Conservation (phyloP, 805 yeast genomes). For the Deakozyma indianensis region DNA sequence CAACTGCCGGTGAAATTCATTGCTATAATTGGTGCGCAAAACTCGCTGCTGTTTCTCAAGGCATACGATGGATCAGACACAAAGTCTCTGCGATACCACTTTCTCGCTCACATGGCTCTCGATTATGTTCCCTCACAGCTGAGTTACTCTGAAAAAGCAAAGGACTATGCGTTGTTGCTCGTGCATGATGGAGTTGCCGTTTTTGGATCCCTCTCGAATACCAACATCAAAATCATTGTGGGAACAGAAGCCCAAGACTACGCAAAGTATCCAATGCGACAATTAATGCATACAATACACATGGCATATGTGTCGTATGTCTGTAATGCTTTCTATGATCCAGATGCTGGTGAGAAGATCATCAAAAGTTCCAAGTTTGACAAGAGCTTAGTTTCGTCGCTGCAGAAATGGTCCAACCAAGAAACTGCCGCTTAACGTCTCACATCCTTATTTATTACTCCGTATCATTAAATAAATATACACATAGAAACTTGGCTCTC, state of each 20-base stretch:
- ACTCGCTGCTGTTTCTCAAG: background rate
- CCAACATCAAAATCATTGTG: conserved; percentile 18
- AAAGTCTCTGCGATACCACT: conserved; percentile 16
- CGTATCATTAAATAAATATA: no score
- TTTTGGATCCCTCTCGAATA: conserved; percentile 21
- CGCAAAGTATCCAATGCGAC: conserved; percentile 4
- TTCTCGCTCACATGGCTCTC: conserved; percentile 23
- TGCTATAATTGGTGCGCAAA: background rate
- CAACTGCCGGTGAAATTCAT: background rate
- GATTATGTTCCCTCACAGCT: conserved; percentile 18
- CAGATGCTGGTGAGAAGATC: conserved; percentile 5
- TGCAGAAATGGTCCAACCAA: conserved; percentile 8
- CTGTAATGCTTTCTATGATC: conserved; percentile 20
- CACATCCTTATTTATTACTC: background rate
- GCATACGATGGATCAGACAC: background rate
- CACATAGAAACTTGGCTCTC: no score
- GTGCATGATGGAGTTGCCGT: conserved; percentile 24
- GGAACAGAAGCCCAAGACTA: conserved; percentile 17
- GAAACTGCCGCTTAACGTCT: background rate
- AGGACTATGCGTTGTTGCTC: conserved; percentile 14
- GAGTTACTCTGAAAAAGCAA: conserved; percentile 8
- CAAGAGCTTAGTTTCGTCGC: conserved; percentile 10
- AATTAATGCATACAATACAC: conserved; percentile 12
- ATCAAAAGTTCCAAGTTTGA: conserved; percentile 17
- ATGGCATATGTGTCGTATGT: conserved; percentile 17